phyloP scores from a whole-genome alignment of 805 yeast genomes.

The Hanseniaspora pseudoguilliermondii region DNA sequence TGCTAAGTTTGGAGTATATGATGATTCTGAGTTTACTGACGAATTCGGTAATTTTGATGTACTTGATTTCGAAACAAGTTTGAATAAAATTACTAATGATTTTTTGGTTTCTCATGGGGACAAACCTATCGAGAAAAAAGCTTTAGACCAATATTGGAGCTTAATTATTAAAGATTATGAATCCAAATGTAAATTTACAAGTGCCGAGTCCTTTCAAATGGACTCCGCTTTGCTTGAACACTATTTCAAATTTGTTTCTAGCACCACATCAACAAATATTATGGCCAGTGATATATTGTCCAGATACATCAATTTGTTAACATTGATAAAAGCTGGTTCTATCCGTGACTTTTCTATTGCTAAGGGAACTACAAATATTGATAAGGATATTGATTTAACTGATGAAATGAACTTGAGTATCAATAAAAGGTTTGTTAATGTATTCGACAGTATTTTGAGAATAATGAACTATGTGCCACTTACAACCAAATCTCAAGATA shows the following conservation, averaged over 20 bases:
- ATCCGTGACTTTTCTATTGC: conserved; percentile 6
- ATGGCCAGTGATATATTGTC: conserved; percentile 9
- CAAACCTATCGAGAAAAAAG: background rate
- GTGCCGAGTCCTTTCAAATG: background rate
- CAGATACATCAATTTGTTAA: conserved; percentile 3
- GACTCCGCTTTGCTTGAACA: conserved; percentile 2
- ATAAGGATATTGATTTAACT: background rate
- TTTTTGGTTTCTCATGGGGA: background rate
- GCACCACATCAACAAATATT: background rate
- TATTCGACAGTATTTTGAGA: background rate
- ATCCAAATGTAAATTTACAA: background rate
- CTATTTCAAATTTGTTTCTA: conserved; percentile 1
- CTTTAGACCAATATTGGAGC: conserved; percentile 7
- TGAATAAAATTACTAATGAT: background rate
- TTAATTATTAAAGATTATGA: background rate
- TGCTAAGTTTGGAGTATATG: background rate
- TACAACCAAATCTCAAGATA: background rate
- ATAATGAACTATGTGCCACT: conserved; percentile 2
- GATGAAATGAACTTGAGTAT: background rate
- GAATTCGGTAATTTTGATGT: conserved; percentile 6
- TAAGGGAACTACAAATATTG: background rate
- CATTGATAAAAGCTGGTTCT: conserved; percentile 4
- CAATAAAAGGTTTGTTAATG: background rate
- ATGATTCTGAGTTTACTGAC: background rate
- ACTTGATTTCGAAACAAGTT: background rate